Conservation (phyloP, 495 filamentous ascomycete species). For the Cercophora scortea region DNA sequence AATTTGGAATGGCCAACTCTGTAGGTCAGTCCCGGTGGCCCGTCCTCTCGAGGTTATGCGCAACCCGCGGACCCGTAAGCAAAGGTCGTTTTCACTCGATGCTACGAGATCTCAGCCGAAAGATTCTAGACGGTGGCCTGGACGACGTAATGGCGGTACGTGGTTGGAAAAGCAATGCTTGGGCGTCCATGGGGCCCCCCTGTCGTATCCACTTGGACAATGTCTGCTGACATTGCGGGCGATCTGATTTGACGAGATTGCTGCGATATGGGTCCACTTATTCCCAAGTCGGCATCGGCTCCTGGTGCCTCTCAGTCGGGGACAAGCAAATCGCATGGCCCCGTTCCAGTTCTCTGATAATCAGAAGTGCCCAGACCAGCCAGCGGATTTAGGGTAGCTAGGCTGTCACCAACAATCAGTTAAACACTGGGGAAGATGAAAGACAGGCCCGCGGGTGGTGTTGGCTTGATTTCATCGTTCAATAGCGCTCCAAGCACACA, state of each 20-base stretch:
- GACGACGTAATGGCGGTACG: neutral
- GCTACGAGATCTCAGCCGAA: neutral
- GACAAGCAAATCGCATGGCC: neutral
- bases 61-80: too few relatives aligned
- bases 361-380: too few relatives aligned
- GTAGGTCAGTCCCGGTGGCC: too few relatives aligned
- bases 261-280: conserved; percentile 4
- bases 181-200: conserved; percentile 2
- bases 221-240: conserved; percentile 24
- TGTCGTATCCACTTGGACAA: neutral
- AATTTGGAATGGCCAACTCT: too few relatives aligned
- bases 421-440: neutral
- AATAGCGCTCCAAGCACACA: too few relatives aligned
- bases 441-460: too few relatives aligned
- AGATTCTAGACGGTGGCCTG: neutral
- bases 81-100: neutral
- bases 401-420: neutral
- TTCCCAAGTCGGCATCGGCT: neutral
- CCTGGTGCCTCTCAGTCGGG: neutral
- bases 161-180: neutral
- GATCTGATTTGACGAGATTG: conserved; percentile 11
- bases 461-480: too few relatives aligned
- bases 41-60: too few relatives aligned
- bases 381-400: neutral
- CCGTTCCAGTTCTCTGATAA: neutral